Conservation (phyloP, 768 basidiomycete species). For the Paxillus involutus region DNA sequence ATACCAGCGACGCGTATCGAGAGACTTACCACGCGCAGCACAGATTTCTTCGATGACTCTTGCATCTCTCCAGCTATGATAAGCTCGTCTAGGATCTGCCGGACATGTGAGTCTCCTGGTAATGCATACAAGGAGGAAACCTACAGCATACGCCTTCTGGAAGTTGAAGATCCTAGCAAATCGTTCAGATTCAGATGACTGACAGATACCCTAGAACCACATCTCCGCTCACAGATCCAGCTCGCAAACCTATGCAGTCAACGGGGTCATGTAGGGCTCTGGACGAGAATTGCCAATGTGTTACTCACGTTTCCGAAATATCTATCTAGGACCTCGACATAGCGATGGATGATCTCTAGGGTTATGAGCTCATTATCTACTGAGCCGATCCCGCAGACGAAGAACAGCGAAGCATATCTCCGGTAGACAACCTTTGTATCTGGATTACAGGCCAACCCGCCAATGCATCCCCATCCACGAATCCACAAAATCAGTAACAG, state of each 20-base stretch:
- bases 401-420: conserved; percentile 94
- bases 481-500: conserved; percentile 28
- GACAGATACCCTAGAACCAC: neutral
- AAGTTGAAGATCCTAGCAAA: conserved; percentile 89
- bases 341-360: conserved; percentile 92
- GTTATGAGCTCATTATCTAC: conserved; percentile 90
- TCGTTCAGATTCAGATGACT: neutral
- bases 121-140: conserved; percentile 12
- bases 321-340: conserved; percentile 81
- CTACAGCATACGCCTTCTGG: conserved; percentile 89
- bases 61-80: conserved; percentile 93
- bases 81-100: conserved; percentile 85
- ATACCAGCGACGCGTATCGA: conserved; percentile 7
- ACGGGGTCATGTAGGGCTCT: neutral
- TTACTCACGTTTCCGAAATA: conserved; percentile 49
- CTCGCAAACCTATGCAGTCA: conserved; percentile 71
- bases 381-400: conserved; percentile 82
- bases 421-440: conserved; percentile 90
- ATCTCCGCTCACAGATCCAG: conserved; percentile 74
- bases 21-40: conserved; percentile 54
- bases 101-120: neutral
- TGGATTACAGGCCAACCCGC: conserved; percentile 23
- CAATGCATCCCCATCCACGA: neutral
- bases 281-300: neutral
- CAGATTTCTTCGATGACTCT: conserved; percentile 81